Conservation (phyloP, 768 basidiomycete genomes). For the Calocera cornea region DNA sequence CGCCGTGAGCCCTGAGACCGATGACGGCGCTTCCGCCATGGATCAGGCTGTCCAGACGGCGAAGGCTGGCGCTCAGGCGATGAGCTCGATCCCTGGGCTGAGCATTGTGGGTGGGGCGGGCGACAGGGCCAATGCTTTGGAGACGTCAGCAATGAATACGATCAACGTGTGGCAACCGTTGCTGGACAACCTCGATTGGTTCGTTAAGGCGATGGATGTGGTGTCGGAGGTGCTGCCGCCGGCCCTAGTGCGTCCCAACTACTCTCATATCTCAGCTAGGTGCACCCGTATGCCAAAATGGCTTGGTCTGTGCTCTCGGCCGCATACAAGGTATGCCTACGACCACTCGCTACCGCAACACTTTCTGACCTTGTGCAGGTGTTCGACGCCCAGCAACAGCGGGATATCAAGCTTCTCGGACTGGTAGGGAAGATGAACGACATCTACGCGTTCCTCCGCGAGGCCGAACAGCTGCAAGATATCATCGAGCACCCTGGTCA, state of each 20-base stretch:
- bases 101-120: too few relatives aligned
- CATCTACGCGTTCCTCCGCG: background rate
- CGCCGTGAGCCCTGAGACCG: too few relatives aligned
- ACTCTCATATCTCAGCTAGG: background rate
- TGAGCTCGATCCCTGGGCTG: too few relatives aligned
- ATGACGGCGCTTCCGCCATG: too few relatives aligned
- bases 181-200: background rate
- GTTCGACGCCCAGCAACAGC: background rate
- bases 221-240: background rate
- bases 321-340: background rate
- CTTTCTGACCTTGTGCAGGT: background rate
- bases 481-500: background rate
- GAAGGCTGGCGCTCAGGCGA: too few relatives aligned
- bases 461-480: background rate
- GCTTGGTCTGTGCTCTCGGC: background rate
- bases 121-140: too few relatives aligned
- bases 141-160: too few relatives aligned
- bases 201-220: background rate
- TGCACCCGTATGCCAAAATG: background rate
- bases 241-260: background rate
- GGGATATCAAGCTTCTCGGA: background rate
- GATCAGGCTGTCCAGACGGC: too few relatives aligned
- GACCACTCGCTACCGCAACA: background rate
- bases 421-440: background rate
- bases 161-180: too few relatives aligned